Percentiles rank a stretch among this genome's conserved stretches.
phyloP scores from a whole-genome alignment of 2,329 filamentous ascomycete genomes.

The Cordyceps tenuipes region DNA sequence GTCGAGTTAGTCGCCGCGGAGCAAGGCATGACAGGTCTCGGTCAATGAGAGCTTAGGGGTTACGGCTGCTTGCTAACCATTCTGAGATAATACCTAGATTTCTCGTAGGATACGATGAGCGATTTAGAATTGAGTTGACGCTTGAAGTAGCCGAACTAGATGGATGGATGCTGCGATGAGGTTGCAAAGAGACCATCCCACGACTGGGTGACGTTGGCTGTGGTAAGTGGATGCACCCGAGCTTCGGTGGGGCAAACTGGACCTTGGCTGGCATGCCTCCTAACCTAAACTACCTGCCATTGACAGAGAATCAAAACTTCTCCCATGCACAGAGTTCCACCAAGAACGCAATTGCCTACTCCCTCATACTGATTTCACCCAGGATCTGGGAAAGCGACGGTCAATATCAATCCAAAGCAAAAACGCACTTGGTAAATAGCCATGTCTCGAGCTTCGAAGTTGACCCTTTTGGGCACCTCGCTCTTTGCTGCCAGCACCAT shows the following conservation, averaged over 20 bases:
- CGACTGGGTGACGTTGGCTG: neutral
- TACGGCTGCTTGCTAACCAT: neutral
- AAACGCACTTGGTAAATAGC: neutral
- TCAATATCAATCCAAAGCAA: neutral
- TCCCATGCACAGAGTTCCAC: neutral
- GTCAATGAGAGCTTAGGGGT: neutral
- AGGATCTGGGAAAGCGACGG: neutral
- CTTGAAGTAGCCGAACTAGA: neutral
- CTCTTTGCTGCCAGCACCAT: slow-evolving; percentile 70
- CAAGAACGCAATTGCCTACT: neutral
- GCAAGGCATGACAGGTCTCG: neutral
- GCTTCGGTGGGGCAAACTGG: slow-evolving; percentile 4
- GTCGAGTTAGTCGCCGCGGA: slow-evolving; percentile 18
- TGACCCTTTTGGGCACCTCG: slow-evolving; percentile 73
- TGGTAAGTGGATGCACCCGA: neutral
- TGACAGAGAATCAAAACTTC: neutral
- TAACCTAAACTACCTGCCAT: neutral
- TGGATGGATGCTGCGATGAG: neutral
- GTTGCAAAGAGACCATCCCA: neutral
- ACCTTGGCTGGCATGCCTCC: too few species aligned
- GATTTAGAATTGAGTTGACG: neutral
- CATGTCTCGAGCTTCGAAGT: slow-evolving; percentile 88
- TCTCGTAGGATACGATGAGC: neutral
- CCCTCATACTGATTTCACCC: neutral
- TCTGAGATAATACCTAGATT: neutral